A percentile compares a stretch with the other conserved stretches of the same genome.
Conservation (phyloP, 2,329 filamentous ascomycete species). For the Aspergillus chevalieri region DNA sequence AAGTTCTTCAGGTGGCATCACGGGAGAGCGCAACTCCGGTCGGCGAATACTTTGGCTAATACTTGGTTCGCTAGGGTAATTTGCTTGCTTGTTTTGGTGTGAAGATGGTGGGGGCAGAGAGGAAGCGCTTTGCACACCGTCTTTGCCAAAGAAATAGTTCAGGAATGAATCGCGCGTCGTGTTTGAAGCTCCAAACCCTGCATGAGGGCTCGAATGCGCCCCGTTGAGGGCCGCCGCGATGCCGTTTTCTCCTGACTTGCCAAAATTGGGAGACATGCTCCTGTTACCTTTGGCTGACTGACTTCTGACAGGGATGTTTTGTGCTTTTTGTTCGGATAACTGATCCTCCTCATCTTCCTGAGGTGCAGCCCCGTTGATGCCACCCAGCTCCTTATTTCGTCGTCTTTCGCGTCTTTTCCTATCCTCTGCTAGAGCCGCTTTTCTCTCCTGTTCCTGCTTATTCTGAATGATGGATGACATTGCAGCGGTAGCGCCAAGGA, state of each 20-base stretch:
- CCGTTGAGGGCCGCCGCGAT: constrained; percentile 65
- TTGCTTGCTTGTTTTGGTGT: constrained; percentile 60
- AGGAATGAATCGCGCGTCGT: constrained; percentile 82
- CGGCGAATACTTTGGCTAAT: constrained; percentile 77
- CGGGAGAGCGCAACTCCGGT: constrained; percentile 45
- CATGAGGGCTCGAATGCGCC: constrained; percentile 55
- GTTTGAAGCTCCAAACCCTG: constrained; percentile 56
- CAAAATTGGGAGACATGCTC: constrained; percentile 76
- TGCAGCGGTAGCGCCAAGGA: constrained; percentile 88
- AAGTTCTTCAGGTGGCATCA: constrained; percentile 41
- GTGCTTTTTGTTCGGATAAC: constrained; percentile 48
- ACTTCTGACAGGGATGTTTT: constrained; percentile 54
- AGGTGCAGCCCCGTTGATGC: constrained; percentile 64
- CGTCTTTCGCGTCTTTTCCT: constrained; percentile 77
- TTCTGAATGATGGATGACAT: constrained; percentile 96
- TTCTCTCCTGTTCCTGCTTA: constrained; percentile 90
- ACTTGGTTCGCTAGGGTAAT: constrained; percentile 70
- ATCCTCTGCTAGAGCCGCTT: constrained; percentile 72
- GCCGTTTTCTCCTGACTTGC: constrained; percentile 56
- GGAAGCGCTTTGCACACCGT: constrained; percentile 50
- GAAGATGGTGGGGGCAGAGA: constrained; percentile 36
- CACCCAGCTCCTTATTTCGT: constrained; percentile 73
- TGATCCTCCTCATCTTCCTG: constrained; percentile 63
- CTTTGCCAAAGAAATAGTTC: constrained; percentile 98
- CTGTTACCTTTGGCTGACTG: constrained; percentile 57